Evolutionary conservation across 768 basidiomycete genomes (phyloP).

Genomic region (Xanthoconium purpureum): DNA sequence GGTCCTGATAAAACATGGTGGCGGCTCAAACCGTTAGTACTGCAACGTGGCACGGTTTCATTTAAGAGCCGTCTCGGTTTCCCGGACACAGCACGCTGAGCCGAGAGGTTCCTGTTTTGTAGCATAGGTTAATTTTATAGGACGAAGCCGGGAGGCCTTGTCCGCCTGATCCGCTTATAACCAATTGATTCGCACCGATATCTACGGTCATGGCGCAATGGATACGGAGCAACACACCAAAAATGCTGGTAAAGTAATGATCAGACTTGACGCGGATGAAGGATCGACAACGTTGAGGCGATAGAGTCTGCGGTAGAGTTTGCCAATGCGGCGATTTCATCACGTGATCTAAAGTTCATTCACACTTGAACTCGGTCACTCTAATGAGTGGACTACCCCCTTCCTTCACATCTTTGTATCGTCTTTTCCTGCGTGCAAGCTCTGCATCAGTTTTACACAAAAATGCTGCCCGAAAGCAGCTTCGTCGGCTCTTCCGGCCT

Average conservation of each 20-base stretch:
- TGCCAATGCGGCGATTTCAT: too few species aligned
- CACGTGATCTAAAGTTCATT: neutral
- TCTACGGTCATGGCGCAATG: neutral
- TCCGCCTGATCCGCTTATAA: constrained; percentile 3
- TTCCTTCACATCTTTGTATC: constrained; percentile 55
- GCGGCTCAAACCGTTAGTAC: neutral
- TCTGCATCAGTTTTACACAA: constrained; percentile 61
- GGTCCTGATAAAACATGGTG: constrained; percentile 12
- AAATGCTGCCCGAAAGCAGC: constrained; percentile 37
- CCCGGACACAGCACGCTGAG: constrained; percentile 1
- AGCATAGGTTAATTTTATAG: constrained; percentile 4
- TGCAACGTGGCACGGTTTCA: constrained; percentile 14
- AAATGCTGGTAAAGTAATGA: neutral
- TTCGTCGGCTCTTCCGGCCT: constrained; percentile 53
- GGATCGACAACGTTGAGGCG: neutral
- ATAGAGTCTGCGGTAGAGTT: too few species aligned
- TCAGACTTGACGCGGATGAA: neutral
- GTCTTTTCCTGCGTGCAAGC: constrained; percentile 53
- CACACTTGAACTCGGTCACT: neutral
- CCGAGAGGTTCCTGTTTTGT: constrained; percentile 2
- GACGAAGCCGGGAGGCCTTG: neutral
- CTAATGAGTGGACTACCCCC: constrained; percentile 26
- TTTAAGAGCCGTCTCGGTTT: neutral
- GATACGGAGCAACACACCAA: neutral
- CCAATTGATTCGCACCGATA: constrained; percentile 4